A percentile compares a stretch with the other conserved stretches of the same genome.
phyloP scores from a whole-genome alignment of 805 yeast species.

The Cyberlindnera samutprakarnensis region DNA sequence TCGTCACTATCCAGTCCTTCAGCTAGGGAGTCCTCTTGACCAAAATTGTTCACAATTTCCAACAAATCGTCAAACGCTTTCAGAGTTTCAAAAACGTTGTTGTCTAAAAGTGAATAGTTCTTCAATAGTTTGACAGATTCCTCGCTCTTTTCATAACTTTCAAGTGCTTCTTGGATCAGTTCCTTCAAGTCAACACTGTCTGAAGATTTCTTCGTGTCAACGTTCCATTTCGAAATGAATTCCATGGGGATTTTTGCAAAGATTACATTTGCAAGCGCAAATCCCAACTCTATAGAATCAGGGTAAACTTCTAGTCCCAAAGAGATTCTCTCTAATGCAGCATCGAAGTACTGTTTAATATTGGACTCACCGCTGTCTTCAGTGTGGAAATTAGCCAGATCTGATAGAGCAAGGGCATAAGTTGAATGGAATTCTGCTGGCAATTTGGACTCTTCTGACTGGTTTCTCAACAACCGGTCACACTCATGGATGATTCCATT shows the following conservation, averaged over 20 bases:
- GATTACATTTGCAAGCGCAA: constrained; percentile 49
- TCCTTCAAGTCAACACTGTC: constrained; percentile 27
- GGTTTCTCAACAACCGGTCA: constrained; percentile 59
- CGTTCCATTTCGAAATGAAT: constrained; percentile 41
- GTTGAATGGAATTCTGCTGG: constrained; percentile 58
- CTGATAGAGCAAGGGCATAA: constrained; percentile 66
- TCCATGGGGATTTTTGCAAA: constrained; percentile 54
- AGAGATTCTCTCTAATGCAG: constrained; percentile 63
- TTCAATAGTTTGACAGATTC: constrained; percentile 15
- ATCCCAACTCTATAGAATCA: constrained; percentile 36
- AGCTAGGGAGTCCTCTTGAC: constrained; percentile 39
- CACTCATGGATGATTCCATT: constrained; percentile 92
- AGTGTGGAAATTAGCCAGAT: constrained; percentile 49
- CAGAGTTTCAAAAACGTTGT: constrained; percentile 42
- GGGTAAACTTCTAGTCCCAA: constrained; percentile 47
- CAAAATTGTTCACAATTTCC: constrained; percentile 62
- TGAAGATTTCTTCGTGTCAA: constrained; percentile 27
- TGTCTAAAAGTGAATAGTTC: constrained; percentile 28
- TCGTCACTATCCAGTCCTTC: constrained; percentile 60
- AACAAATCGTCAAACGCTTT: constrained; percentile 58
- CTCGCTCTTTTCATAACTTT: constrained; percentile 38
- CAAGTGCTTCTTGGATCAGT: constrained; percentile 39
- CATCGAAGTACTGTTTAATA: constrained; percentile 53
- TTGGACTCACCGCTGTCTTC: constrained; percentile 31
- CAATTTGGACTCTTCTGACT: constrained; percentile 21